phyloP scores from a whole-genome alignment of 129 eudicot genomes.

The Pseudognaphalium luteoalbum region DNA sequence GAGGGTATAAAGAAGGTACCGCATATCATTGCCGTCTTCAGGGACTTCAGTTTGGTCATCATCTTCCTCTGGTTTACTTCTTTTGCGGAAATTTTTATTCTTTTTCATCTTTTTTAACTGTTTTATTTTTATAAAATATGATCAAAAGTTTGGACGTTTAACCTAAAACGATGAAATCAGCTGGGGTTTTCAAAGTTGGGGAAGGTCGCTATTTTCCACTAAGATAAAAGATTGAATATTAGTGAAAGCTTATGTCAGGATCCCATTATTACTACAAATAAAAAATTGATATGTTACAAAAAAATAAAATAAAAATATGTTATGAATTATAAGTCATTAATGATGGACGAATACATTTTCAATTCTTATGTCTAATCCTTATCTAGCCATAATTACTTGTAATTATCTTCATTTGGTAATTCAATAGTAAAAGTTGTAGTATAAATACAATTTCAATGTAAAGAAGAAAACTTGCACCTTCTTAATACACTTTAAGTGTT shows the following conservation, averaged over 20 bases:
- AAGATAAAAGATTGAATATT: background rate
- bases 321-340: too few species aligned
- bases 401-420: too few species aligned
- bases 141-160: background rate
- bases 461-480: too few species aligned
- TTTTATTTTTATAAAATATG: conserved; percentile 25
- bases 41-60: conserved; percentile 34
- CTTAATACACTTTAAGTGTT: too few species aligned
- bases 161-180: conserved; percentile 3
- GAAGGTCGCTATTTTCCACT: background rate
- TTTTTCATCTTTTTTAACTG: conserved; percentile 41
- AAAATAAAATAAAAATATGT: too few species aligned
- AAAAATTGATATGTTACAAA: background rate
- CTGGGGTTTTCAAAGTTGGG: background rate
- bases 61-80: conserved; percentile 45
- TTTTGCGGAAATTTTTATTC: conserved; percentile 68
- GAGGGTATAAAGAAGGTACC: conserved; percentile 34
- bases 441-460: too few species aligned
- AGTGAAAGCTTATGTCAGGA: background rate
- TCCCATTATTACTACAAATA: background rate
- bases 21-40: conserved; percentile 60
- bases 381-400: too few species aligned
- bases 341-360: too few species aligned
- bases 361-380: too few species aligned
- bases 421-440: too few species aligned